These are phyloP conservation scores for Sechiopsis laciniata DNA, from an alignment of 306 rosid genomes.

Conservation along the genomic window DNA sequence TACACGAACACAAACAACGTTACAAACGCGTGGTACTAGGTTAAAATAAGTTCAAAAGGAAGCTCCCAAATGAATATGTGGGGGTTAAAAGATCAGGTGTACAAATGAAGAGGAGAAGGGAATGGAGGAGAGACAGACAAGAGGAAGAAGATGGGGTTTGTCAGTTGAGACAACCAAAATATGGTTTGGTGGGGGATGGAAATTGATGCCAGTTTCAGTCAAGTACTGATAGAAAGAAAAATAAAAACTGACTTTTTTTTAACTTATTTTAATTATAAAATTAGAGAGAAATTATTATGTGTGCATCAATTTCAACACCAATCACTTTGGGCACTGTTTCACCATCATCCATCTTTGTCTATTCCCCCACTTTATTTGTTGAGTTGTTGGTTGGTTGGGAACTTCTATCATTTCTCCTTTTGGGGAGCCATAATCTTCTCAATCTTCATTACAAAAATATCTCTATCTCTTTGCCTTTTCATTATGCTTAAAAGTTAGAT, in stretches of 20 bases:
- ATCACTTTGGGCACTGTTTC: conserved; percentile 12
- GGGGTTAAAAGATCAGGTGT: not conserved
- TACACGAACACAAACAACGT: no score
- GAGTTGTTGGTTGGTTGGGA: conserved; percentile 8
- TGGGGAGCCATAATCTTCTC: not conserved
- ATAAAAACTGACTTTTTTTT: not conserved
- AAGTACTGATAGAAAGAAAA: no score
- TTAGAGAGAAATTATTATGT: not conserved
- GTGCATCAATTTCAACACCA: conserved; percentile 21
- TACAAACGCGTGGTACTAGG: not conserved
- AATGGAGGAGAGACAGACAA: conserved; percentile 17
- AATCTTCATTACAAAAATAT: not conserved
- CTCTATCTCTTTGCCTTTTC: not conserved
- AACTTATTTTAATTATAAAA: not conserved
- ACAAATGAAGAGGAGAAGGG: not conserved
- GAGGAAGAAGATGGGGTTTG: conserved; percentile 18
- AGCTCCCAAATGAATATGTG: conserved; percentile 8
- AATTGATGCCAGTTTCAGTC: not conserved
- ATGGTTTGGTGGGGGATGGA: conserved; percentile 11
- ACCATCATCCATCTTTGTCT: conserved; percentile 3
- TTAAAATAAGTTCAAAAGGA: not conserved
- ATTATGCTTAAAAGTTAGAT: no score
- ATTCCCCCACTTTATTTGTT: conserved; percentile 8
- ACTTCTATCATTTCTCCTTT: not conserved
- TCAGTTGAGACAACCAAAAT: not conserved